A percentile compares a stretch with the other conserved stretches of the same genome.
These are phyloP conservation scores for Saccharomycopsis phalli DNA, from an alignment of 1,139 yeast species.

Conservation along the genomic window DNA sequence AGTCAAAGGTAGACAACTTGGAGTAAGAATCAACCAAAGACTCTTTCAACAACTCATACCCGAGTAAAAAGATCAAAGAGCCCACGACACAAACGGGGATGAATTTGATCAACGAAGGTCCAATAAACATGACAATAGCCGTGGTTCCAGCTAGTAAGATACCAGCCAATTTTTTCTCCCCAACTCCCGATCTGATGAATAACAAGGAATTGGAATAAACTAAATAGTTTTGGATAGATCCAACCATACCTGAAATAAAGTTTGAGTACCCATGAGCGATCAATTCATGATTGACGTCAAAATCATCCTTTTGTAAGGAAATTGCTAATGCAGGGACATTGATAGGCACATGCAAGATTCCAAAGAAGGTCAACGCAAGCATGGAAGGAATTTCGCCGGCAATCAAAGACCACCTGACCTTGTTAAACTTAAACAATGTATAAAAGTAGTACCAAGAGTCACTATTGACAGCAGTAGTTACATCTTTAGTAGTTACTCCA, in stretches of 20 bases:
- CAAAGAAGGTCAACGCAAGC: constrained; percentile 93
- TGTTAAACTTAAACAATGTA: constrained; percentile 53
- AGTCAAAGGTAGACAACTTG: constrained; percentile 66
- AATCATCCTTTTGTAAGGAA: constrained; percentile 69
- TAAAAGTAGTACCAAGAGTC: constrained; percentile 91
- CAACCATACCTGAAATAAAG: constrained; percentile 70
- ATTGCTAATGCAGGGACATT: constrained; percentile 96
- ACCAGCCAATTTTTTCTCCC: constrained; percentile 77
- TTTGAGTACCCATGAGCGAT: constrained; percentile 96
- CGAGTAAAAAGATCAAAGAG: constrained; percentile 77
- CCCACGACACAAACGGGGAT: constrained; percentile 97
- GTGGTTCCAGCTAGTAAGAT: constrained; percentile 79
- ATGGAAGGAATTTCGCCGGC: constrained; percentile 75
- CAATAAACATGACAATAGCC: constrained; percentile 68
- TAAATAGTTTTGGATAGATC: constrained; percentile 86
- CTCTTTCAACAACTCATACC: constrained; percentile 82
- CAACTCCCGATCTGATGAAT: constrained; percentile 87
- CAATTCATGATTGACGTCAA: constrained; percentile 86
- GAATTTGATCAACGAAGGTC: constrained; percentile 87
- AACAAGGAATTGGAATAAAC: constrained; percentile 91
- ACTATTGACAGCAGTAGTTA: constrained; percentile 43
- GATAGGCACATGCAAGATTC: constrained; percentile 91
- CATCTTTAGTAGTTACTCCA: constrained; percentile 27
- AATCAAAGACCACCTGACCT: constrained; percentile 68
- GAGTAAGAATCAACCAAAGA: constrained; percentile 82